These are phyloP conservation scores for Antitrichia curtipendula DNA, from an alignment of 225 moss, liverwort and hornwort genomes.

Conservation along the genomic window DNA sequence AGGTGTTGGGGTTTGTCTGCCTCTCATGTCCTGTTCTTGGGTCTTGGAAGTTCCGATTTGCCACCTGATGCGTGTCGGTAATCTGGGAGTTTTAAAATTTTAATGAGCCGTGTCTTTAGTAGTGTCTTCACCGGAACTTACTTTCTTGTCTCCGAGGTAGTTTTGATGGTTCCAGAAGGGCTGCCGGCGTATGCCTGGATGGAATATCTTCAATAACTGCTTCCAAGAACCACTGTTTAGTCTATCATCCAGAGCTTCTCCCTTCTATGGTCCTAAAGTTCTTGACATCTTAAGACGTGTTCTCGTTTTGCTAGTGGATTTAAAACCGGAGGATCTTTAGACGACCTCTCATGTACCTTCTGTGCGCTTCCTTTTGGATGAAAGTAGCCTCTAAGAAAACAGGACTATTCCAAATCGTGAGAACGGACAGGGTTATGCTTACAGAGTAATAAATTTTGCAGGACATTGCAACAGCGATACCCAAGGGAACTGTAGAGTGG, in stretches of 20 bases:
- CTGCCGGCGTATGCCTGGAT: background rate
- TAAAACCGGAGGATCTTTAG: background rate
- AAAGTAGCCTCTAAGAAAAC: background rate
- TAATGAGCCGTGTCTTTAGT: background rate
- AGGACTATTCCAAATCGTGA: background rate
- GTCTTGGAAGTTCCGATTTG: background rate
- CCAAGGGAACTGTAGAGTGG: conserved; percentile 79
- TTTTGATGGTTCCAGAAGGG: background rate
- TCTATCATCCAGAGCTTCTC: background rate
- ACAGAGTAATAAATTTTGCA: conserved; percentile 7
- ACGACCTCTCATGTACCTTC: background rate
- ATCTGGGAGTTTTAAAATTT: background rate
- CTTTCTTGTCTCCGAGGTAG: background rate
- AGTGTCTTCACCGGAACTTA: background rate
- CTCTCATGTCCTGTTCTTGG: background rate
- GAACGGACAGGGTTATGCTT: background rate
- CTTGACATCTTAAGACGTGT: background rate
- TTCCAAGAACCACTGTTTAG: background rate
- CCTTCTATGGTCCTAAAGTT: background rate
- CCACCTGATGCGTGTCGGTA: background rate
- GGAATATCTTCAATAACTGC: background rate
- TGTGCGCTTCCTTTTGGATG: background rate
- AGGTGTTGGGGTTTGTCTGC: background rate
- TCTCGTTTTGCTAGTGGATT: background rate
- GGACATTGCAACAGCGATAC: conserved; percentile 77